phyloP scores from a whole-genome alignment of 257 asterid genomes.

The Thymus quinquecostatus region DNA sequence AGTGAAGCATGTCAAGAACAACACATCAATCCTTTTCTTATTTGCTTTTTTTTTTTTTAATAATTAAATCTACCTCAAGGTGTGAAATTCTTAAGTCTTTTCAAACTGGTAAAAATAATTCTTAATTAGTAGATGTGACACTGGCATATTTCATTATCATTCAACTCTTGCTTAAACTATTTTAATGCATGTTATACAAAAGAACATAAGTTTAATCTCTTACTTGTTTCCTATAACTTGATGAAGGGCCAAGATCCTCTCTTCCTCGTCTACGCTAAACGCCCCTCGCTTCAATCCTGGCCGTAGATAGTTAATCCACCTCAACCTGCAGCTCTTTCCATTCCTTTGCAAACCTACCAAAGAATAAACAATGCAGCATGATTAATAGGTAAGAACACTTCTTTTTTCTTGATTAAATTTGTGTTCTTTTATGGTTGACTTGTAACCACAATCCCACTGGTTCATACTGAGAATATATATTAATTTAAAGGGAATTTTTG shows the following conservation, averaged over 20 bases:
- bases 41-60: no score
- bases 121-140: neutral
- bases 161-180: neutral
- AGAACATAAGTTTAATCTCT: constrained; percentile 16
- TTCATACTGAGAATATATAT: constrained; percentile 5
- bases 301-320: constrained; percentile 87
- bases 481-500: neutral
- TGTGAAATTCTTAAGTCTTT: neutral
- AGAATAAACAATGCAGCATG: constrained; percentile 15
- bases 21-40: neutral
- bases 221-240: constrained; percentile 85
- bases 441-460: constrained; percentile 21
- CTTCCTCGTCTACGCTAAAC: constrained; percentile 65
- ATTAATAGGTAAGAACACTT: neutral
- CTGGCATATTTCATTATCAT: neutral
- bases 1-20: neutral
- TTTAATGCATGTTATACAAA: neutral
- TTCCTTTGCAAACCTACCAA: constrained; percentile 75
- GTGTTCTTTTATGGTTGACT: constrained; percentile 29
- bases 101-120: neutral
- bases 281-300: constrained; percentile 81
- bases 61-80: neutral
- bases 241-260: constrained; percentile 64
- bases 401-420: neutral
- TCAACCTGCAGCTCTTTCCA: constrained; percentile 88